Percentiles rank a stretch among this genome's conserved stretches.
Evolutionary conservation across 129 eudicot genomes (phyloP).

Genomic region (Silybum marianum): DNA sequence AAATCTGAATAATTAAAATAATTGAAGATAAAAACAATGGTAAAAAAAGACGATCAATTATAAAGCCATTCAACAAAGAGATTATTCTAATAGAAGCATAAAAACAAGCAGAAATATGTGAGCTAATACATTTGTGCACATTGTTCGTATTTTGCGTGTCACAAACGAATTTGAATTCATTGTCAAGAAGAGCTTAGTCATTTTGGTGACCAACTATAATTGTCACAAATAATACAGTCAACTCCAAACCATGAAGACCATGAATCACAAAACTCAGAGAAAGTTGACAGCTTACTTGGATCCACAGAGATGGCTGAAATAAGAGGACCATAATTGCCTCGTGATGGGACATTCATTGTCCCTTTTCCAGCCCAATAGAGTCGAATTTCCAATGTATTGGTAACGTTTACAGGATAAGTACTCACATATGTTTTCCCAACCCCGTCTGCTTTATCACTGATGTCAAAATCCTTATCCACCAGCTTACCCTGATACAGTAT

Average conservation of each 20-base stretch:
- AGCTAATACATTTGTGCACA: background rate
- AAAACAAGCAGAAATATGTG: constrained; percentile 1
- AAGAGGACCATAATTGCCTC: constrained; percentile 83
- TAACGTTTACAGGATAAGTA: constrained; percentile 36
- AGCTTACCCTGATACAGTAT: constrained; percentile 43
- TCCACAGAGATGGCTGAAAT: constrained; percentile 78
- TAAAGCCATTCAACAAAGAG: no score
- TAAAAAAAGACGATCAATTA: no score
- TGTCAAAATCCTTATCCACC: constrained; percentile 69
- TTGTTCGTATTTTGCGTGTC: background rate
- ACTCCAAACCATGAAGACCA: background rate
- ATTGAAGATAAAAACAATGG: no score
- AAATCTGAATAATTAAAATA: no score
- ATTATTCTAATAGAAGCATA: no score
- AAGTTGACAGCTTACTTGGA: constrained; percentile 46
- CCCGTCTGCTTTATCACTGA: constrained; percentile 67
- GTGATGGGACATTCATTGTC: constrained; percentile 49
- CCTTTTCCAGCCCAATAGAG: constrained; percentile 86
- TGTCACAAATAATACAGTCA: background rate
- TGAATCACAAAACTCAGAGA: background rate
- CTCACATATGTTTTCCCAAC: constrained; percentile 42
- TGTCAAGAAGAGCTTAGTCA: background rate
- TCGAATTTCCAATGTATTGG: constrained; percentile 54
- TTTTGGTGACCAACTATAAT: background rate
- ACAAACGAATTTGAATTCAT: background rate